These are phyloP conservation scores for Dryadomyces sulphureus DNA, from an alignment of 2,329 filamentous ascomycete species.

Conservation along the genomic window DNA sequence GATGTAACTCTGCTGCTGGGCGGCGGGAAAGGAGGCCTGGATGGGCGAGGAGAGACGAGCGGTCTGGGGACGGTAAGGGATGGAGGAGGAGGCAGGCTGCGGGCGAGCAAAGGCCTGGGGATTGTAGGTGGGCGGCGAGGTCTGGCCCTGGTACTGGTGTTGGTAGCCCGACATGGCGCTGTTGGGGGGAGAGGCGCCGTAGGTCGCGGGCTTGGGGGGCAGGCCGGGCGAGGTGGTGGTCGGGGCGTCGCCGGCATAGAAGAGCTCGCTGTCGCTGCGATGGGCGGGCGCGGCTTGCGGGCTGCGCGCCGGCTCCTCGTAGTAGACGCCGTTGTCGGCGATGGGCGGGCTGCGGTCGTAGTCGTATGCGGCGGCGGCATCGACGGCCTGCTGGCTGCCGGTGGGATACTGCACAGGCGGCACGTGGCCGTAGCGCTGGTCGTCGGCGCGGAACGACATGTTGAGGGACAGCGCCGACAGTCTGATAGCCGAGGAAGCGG, in stretches of 20 bases:
- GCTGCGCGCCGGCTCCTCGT: constrained; percentile 19
- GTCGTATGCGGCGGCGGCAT: constrained; percentile 4
- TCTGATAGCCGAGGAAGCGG: no score
- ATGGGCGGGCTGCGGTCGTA: constrained; percentile 44
- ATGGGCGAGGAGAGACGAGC: constrained; percentile 23
- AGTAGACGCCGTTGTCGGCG: constrained; percentile 53
- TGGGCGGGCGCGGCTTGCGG: constrained; percentile 8
- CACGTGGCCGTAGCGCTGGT: constrained; percentile 50
- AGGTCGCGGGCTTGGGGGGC: constrained; percentile 17
- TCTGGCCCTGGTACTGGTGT: constrained; percentile 33
- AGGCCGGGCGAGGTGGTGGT: constrained; percentile 10
- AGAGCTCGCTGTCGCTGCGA: constrained; percentile 44
- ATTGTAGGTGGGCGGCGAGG: constrained; percentile 48
- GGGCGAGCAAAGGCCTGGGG: constrained; percentile 48
- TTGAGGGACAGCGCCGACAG: constrained; percentile 4
- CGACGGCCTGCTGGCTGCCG: constrained; percentile 23
- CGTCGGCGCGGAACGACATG: constrained; percentile 52
- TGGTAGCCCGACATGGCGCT: constrained; percentile 35
- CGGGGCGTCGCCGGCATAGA: constrained; percentile 33
- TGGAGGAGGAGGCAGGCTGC: constrained; percentile 34
- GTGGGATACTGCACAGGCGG: constrained; percentile 50
- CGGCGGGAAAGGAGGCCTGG: constrained; percentile 17
- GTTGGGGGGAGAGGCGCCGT: constrained; percentile 22
- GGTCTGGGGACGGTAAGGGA: constrained; percentile 24
- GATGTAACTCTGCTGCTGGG: constrained; percentile 20